phyloP scores from a whole-genome alignment of 768 basidiomycete species.

The Lactarius tabidus region DNA sequence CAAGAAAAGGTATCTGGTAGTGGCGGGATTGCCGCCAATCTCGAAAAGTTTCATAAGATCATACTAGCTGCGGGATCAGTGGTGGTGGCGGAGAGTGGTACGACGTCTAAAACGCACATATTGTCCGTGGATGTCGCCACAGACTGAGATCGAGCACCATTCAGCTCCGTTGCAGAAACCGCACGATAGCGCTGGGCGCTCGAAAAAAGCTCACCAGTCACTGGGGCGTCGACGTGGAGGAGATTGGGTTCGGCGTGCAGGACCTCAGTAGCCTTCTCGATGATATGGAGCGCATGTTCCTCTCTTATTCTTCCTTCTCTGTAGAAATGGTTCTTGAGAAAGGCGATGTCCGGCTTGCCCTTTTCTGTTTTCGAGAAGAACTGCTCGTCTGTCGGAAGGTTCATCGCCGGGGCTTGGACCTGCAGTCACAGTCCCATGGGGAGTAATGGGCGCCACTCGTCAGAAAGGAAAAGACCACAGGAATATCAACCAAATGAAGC shows the following conservation, averaged over 20 bases:
- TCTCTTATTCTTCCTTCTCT: constrained; percentile 91
- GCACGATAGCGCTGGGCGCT: constrained; percentile 20
- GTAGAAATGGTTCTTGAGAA: constrained; percentile 99
- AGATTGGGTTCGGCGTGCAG: constrained; percentile 85
- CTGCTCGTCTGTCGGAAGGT: constrained; percentile 85
- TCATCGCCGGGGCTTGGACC: constrained; percentile 98
- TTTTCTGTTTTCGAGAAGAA: constrained; percentile 86
- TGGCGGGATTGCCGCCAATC: constrained; percentile 69
- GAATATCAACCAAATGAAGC: constrained; percentile 26
- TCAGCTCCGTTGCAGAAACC: constrained; percentile 23
- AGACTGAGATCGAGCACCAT: constrained; percentile 46
- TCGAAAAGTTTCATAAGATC: constrained; percentile 80
- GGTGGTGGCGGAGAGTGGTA: constrained; percentile 10
- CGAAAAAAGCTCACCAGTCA: constrained; percentile 66
- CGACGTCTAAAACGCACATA: constrained; percentile 59
- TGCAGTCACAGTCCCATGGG: constrained; percentile 33
- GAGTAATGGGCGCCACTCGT: background rate
- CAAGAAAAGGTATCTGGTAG: constrained; percentile 69
- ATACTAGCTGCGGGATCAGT: constrained; percentile 41
- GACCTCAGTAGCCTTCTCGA: constrained; percentile 82
- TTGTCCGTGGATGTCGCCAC: constrained; percentile 99
- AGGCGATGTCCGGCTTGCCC: constrained; percentile 90
- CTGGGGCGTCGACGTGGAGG: constrained; percentile 92
- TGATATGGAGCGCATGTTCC: constrained; percentile 92
- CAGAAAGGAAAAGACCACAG: background rate